Evolutionary conservation across 441 rosid genomes (phyloP), one percentile per base, ranked within the genome.

Genomic region (Arabidopsis hybrid): DNA sequence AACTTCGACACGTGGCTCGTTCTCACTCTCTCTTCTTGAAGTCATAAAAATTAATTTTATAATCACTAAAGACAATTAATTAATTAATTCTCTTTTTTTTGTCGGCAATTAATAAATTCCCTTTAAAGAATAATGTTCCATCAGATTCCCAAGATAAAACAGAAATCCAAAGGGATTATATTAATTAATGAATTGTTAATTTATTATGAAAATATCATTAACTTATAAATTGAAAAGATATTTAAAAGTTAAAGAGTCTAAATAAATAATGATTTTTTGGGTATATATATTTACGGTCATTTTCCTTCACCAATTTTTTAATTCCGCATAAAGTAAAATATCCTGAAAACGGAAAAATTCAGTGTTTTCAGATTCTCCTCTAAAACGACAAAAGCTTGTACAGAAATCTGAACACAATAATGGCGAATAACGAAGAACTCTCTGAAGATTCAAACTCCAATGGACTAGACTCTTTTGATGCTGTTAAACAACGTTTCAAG

Each of bases 401-500:
- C 42, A 8, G 53, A 11, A 64, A 43, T 69, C 75, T 63, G 26
- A 26, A 68, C 13, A 36, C 59, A 39, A 71, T 18, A 79, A 89
- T 87, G 91, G 76, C 84, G 21, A 69, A 47, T 82, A 58, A 64
- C 79, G 91, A 84, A 36, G 92, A 86, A 71, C 46, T 45, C 13
- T 67, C 34, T 12, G 95, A 89, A 59, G 93, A 88, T 50, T 38
- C 72, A 5, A 71, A 77, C 13, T 68, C 74, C 0, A 79, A 69
- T 68, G 72, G 80, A 40, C 18, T 80, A 53, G 86, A 87, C 77
- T 73, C 91, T 0, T 59, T 76, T 42, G 81, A 65, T 12, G 71
- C 69, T 38, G 87, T 78, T 51, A 85, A 81, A 53, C 81, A 80
- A 70, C 70, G 90, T 46, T 51, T 92, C 62, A 87, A 80, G 75